Evolutionary conservation across 75 land plant genomes (phyloP), one percentile per base, ranked within the genome.

Genomic region (Isoetes taiwanensis): DNA sequence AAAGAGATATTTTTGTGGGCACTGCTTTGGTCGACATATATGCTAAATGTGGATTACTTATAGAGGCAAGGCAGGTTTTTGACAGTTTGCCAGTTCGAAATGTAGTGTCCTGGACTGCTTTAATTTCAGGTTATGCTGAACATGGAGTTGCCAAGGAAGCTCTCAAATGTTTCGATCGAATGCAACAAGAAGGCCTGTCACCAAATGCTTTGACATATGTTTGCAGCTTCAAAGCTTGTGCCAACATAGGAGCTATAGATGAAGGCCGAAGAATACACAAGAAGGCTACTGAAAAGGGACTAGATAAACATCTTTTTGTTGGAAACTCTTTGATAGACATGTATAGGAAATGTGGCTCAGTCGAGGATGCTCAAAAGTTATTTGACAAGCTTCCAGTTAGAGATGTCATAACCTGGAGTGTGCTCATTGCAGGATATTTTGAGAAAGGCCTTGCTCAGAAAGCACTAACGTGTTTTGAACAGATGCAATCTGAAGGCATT

Each of bases 101-200:
- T 65, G 53, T 2, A 6, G 69, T 72, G 38, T 65, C 74, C 2
- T 72, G 74, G 74, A 59, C 62, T 21, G 68, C 53, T 34, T 65
- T 72, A 66, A 65, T 72, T 10, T 65, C 32, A 52, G 74, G 74
- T 21, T 72, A 65, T 34, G 69, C 65, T 2, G 69, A 65, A 23
- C 60, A 72, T 65, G 64, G 42, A 14, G 55, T 1, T 30, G 55
- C 65, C 48, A 24, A 54, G 9, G 68, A 60, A 40, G 74, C 69
- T 1, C 30, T 21, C 26, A 37, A 32, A 5, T 27, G 63, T 52
- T 72, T 59, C 64, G 41, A 65, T 24, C 25, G 41, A 12, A 65
- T 72, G 64, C 63, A 32, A 32, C 41, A 27, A 1, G 1, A 55
- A 0, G 10, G 10, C n/a, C 1, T 27, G 10, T 23, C 3, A 1